Evolutionary conservation across 208 protist genomes (phyloP).

Genomic region (Tritrichomonas musculus): DNA sequence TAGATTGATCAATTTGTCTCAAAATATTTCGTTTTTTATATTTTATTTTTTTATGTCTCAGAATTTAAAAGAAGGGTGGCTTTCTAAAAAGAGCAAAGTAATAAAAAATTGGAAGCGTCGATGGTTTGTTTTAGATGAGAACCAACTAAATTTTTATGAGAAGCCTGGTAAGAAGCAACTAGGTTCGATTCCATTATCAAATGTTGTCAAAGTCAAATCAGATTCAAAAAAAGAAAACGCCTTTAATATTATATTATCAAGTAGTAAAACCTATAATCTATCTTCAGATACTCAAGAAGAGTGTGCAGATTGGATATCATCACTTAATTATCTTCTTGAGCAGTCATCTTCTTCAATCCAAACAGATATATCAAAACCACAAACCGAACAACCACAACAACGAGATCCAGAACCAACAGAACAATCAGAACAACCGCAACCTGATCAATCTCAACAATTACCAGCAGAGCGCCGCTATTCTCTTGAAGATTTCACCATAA

Average conservation of each 20-base stretch:
- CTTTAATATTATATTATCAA: not conserved
- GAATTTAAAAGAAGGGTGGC: constrained; percentile 13
- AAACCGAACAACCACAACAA: no score
- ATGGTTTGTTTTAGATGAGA: not conserved
- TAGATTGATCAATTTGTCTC: no score
- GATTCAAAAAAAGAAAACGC: not conserved
- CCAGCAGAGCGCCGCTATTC: not conserved
- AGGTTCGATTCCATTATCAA: not conserved
- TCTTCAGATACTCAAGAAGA: not conserved
- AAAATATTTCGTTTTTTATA: no score
- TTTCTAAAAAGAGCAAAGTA: not conserved
- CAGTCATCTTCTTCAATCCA: no score
- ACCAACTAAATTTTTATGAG: not conserved
- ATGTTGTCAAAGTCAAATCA: not conserved
- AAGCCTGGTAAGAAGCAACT: not conserved
- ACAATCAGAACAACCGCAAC: no score
- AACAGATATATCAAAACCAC: no score
- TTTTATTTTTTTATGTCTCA: no score
- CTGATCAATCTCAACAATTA: no score
- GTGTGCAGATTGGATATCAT: not conserved
- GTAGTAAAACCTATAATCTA: not conserved
- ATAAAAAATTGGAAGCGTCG: not conserved
- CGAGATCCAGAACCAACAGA: no score
- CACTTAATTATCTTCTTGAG: not conserved
- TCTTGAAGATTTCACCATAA: not conserved